Evolutionary conservation across 352 stramenopile genomes (phyloP).

Genomic region (Phytophthora macrochlamydospora): DNA sequence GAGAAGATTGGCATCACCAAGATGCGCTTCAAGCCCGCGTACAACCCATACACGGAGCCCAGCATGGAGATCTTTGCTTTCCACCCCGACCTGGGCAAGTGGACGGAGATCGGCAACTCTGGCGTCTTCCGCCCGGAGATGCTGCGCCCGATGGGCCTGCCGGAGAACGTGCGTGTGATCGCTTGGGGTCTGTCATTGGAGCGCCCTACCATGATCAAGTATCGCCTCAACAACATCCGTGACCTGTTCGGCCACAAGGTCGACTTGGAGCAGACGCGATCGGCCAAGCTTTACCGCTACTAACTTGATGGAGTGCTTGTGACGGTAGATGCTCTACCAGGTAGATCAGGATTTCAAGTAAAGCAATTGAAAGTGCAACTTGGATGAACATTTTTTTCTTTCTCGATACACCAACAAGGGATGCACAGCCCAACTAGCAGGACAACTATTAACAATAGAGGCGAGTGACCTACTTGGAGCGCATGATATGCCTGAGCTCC

Average conservation of each 20-base stretch:
- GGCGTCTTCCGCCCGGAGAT: constrained; percentile 99
- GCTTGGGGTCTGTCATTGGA: constrained; percentile 99
- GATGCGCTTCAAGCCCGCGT: constrained; percentile 99
- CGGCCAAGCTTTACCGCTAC: constrained; percentile 90
- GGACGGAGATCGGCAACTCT: constrained; percentile 99
- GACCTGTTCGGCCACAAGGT: constrained; percentile 99
- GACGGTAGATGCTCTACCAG: constrained; percentile 13
- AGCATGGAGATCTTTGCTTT: constrained; percentile 99
- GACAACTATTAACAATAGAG: constrained; percentile 4
- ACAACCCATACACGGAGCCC: constrained; percentile 99
- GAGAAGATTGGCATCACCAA: constrained; percentile 97
- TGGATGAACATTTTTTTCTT: no score
- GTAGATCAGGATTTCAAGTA: no score
- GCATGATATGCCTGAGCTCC: constrained; percentile 87
- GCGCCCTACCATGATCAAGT: constrained; percentile 99
- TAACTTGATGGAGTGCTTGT: constrained; percentile 33
- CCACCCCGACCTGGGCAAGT: constrained; percentile 99
- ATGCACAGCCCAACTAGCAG: constrained; percentile 1
- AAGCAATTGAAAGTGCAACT: no score
- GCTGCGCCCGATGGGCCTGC: constrained; percentile 98
- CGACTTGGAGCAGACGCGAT: constrained; percentile 95
- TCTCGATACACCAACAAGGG: background rate
- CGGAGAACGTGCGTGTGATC: constrained; percentile 99
- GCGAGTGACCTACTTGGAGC: constrained; percentile 55
- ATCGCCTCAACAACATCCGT: constrained; percentile 99